A percentile compares a stretch with the other conserved stretches of the same genome.
Evolutionary conservation across 2,329 filamentous ascomycete species (phyloP).

Genomic region (Colletotrichum destructivum): DNA sequence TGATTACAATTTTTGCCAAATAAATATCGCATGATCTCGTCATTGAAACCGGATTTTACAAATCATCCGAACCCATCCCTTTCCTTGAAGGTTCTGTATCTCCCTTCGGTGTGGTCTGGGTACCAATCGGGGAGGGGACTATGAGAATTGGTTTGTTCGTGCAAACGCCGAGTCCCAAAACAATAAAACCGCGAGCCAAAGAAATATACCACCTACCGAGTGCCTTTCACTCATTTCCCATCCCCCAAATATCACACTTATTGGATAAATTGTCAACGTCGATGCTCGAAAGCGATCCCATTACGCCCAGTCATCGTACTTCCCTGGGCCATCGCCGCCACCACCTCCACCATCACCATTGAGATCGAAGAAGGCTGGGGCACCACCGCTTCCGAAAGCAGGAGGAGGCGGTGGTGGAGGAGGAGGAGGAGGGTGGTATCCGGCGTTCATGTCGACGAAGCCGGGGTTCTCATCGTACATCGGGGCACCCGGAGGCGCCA

Average conservation of each 20-base stretch:
- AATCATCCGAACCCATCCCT: neutral
- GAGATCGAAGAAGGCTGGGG: slow-evolving; percentile 39
- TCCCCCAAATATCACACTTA: neutral
- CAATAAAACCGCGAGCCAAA: neutral
- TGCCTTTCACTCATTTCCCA: neutral
- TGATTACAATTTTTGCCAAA: neutral
- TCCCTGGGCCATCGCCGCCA: slow-evolving; percentile 8
- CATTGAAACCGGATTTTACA: neutral
- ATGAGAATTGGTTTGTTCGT: neutral
- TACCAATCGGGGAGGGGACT: neutral
- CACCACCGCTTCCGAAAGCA: slow-evolving; percentile 22
- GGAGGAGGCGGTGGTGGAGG: neutral
- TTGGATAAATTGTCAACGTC: neutral
- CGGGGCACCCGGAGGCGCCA: slow-evolving; percentile 1
- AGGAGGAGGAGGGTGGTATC: neutral
- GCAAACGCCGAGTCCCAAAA: neutral
- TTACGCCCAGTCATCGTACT: slow-evolving; percentile 38
- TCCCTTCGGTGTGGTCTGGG: slow-evolving; percentile 36
- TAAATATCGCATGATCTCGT: neutral
- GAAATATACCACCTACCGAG: neutral
- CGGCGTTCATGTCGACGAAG: slow-evolving; percentile 7
- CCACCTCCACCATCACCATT: slow-evolving; percentile 30
- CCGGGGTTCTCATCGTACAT: slow-evolving; percentile 18
- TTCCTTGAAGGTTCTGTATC: slow-evolving; percentile 37
- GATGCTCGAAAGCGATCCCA: neutral